A percentile compares a stretch with the other conserved stretches of the same genome.
These are phyloP conservation scores for Pseudonitzschia multiseries DNA, from an alignment of 108 stramenopile genomes.

Conservation along the genomic window DNA sequence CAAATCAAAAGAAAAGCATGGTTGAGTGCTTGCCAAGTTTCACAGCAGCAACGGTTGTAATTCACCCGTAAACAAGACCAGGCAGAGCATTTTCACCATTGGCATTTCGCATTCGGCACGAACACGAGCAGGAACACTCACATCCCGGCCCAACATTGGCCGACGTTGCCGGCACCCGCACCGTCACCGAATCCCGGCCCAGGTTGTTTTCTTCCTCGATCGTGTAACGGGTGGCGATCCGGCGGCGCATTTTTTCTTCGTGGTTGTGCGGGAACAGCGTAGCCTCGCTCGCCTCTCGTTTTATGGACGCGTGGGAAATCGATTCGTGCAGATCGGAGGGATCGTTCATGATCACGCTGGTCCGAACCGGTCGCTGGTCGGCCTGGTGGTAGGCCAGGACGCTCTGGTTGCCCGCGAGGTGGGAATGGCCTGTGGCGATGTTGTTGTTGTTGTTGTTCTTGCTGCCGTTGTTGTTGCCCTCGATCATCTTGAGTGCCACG, in stretches of 20 bases:
- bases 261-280: conserved; percentile 82
- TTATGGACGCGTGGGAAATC: background rate
- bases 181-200: conserved; percentile 85
- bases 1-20: too few relatives aligned
- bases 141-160: conserved; percentile 98
- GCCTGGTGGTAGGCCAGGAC: background rate
- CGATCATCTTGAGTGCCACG: conserved; percentile 45
- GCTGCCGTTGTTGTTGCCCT: background rate
- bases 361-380: background rate
- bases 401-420: background rate
- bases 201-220: conserved; percentile 83
- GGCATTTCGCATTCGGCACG: too few relatives aligned
- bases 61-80: too few relatives aligned
- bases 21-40: too few relatives aligned
- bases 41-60: too few relatives aligned
- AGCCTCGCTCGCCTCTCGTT: conserved; percentile 23
- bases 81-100: too few relatives aligned
- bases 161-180: conserved; percentile 97
- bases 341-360: conserved; percentile 37
- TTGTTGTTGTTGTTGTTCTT: background rate
- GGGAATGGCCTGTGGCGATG: background rate
- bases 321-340: conserved; percentile 8
- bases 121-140: conserved; percentile 26
- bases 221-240: conserved; percentile 76
- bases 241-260: conserved; percentile 87